These are phyloP conservation scores for Diophrys sp. DNA, from an alignment of 73 alveolate genomes.

Conservation along the genomic window DNA sequence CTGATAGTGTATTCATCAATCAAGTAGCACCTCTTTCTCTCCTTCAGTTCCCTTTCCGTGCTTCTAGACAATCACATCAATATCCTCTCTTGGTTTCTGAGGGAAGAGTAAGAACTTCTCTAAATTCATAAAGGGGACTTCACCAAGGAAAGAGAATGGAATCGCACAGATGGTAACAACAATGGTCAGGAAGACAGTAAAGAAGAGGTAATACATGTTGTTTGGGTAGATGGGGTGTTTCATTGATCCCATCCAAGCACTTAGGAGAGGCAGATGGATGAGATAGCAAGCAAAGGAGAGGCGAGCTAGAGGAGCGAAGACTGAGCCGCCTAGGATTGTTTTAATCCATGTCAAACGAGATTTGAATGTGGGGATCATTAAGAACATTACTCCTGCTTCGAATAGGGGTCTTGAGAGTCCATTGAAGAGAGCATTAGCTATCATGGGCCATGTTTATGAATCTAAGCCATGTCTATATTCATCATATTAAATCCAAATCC, in stretches of 20 bases:
- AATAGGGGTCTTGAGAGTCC: not conserved
- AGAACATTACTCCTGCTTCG: not conserved
- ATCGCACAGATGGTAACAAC: not conserved
- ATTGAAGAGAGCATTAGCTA: not conserved
- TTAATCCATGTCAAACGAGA: not conserved
- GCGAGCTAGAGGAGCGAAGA: not conserved
- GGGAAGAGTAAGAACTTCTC: constrained; percentile 22
- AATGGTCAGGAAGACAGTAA: not conserved
- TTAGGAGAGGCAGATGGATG: not conserved
- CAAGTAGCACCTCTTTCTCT: too few relatives aligned
- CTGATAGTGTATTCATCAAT: too few relatives aligned
- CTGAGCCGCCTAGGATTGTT: not conserved
- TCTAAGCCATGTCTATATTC: not conserved
- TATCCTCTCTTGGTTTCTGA: too few relatives aligned
- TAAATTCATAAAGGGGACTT: constrained; percentile 51
- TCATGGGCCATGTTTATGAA: not conserved
- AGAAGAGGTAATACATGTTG: not conserved
- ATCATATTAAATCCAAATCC: not conserved
- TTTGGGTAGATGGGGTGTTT: not conserved
- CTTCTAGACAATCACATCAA: too few relatives aligned
- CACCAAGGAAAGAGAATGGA: not conserved
- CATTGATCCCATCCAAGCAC: not conserved
- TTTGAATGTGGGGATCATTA: not conserved
- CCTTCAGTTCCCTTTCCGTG: too few relatives aligned
- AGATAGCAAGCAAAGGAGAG: not conserved